A percentile compares a stretch with the other conserved stretches of the same genome.
Conservation (phyloP, 2,329 filamentous ascomycete genomes). For the Acephala macrosclerotiorum region DNA sequence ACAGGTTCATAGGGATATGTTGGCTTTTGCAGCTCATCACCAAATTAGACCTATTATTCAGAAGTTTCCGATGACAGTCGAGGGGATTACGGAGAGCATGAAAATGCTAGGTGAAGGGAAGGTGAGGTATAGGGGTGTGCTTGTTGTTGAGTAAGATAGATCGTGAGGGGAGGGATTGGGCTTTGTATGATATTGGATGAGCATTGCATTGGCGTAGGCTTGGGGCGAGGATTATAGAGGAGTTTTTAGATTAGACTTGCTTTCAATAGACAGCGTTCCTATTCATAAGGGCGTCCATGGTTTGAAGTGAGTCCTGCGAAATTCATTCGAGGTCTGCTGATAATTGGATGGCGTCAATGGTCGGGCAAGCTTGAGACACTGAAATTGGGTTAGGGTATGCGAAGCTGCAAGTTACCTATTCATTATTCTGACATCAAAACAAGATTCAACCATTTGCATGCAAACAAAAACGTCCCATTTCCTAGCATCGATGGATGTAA, state of each 20-base stretch:
- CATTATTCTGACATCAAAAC: no score
- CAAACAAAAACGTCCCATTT: no score
- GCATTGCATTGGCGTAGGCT: background rate
- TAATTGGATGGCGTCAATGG: no score
- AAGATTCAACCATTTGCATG: no score
- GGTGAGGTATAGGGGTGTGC: slow-evolving; percentile 58
- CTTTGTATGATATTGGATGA: background rate
- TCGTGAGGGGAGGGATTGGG: background rate
- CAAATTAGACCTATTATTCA: slow-evolving; percentile 66
- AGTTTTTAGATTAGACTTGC: background rate
- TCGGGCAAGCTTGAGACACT: no score
- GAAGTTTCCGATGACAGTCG: slow-evolving; percentile 60
- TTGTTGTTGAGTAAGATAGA: slow-evolving; percentile 36
- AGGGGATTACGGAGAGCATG: slow-evolving; percentile 58
- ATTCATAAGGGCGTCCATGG: no score
- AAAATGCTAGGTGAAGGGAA: slow-evolving; percentile 64
- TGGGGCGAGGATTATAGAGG: background rate
- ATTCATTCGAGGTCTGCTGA: no score
- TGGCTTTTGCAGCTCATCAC: slow-evolving; percentile 64
- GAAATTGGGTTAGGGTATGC: no score
- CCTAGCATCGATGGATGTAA: no score
- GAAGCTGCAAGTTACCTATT: no score
- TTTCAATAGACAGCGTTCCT: no score
- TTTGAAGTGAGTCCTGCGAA: no score
- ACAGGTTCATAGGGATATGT: slow-evolving; percentile 64